Conservation (phyloP, 2,329 filamentous ascomycete genomes). For the Penicillium sp. region DNA sequence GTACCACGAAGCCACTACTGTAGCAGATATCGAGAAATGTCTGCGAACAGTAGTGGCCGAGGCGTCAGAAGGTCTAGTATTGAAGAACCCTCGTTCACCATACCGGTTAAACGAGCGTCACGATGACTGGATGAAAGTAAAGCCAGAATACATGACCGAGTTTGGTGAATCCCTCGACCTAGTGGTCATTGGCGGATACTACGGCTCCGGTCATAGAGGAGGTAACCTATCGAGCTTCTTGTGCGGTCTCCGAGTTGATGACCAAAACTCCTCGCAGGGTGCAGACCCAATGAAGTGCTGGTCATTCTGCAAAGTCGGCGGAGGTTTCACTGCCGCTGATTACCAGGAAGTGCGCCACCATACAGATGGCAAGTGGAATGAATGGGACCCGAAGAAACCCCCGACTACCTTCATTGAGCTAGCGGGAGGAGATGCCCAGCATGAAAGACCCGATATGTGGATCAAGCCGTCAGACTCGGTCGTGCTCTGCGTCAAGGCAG, state of each 20-base stretch:
- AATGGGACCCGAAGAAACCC: constrained; percentile 79
- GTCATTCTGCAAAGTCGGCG: constrained; percentile 99
- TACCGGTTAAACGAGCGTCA: constrained; percentile 90
- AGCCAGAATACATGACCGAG: constrained; percentile 97
- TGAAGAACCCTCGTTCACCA: constrained; percentile 89
- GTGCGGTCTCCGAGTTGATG: constrained; percentile 81
- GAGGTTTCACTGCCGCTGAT: constrained; percentile 83
- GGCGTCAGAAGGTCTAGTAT: constrained; percentile 84
- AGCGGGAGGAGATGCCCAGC: constrained; percentile 75
- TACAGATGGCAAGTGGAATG: constrained; percentile 89
- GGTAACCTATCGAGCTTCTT: constrained; percentile 84
- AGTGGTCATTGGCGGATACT: constrained; percentile 89
- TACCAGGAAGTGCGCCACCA: constrained; percentile 81
- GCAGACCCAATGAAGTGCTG: constrained; percentile 74
- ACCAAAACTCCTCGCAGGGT: constrained; percentile 65
- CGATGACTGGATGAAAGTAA: constrained; percentile 98
- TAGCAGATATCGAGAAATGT: constrained; percentile 76
- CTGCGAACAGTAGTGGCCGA: constrained; percentile 85
- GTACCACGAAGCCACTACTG: constrained; percentile 68
- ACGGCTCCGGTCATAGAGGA: constrained; percentile 83
- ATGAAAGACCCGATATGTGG: constrained; percentile 88
- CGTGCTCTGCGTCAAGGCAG: constrained; percentile 87
- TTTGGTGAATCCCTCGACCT: constrained; percentile 94
- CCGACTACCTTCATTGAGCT: constrained; percentile 81
- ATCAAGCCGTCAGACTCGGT: constrained; percentile 88